Evolutionary conservation across 371 early-diverging fungal species (phyloP).

Genomic region (Zychaea mexicana): DNA sequence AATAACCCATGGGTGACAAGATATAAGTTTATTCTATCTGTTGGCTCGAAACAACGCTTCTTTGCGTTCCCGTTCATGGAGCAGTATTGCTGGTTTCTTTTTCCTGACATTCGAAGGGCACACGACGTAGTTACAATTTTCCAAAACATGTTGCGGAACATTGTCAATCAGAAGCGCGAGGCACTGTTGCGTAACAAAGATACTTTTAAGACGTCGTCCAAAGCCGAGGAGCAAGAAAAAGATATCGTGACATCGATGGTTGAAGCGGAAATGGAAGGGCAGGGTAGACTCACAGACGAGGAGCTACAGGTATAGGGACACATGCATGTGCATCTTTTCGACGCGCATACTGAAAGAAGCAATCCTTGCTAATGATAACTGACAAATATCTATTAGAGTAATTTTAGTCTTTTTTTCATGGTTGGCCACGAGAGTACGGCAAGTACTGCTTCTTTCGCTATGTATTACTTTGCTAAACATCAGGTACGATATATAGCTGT

Average conservation of each 20-base stretch:
- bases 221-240: constrained; percentile 21
- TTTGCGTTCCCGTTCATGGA: constrained; percentile 27
- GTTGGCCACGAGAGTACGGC: constrained; percentile 37
- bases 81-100: constrained; percentile 14
- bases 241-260: constrained; percentile 60
- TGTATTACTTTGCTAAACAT: constrained; percentile 30
- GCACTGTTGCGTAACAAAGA: background rate
- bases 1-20: constrained; percentile 7
- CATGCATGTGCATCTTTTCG: too few relatives aligned
- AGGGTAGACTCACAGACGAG: constrained; percentile 27
- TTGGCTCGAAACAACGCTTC: constrained; percentile 7
- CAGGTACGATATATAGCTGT: background rate
- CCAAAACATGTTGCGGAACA: constrained; percentile 1
- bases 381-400: background rate
- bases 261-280: constrained; percentile 39
- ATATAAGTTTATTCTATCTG: background rate
- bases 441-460: constrained; percentile 19
- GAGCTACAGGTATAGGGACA: constrained; percentile 20
- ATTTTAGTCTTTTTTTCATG: constrained; percentile 4
- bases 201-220: background rate
- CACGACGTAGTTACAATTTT: constrained; percentile 10
- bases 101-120: constrained; percentile 15
- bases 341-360: too few relatives aligned
- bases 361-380: too few relatives aligned
- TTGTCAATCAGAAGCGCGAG: background rate